phyloP scores from a whole-genome alignment of 2,329 filamentous ascomycete species.

The Trichoderma sp. region DNA sequence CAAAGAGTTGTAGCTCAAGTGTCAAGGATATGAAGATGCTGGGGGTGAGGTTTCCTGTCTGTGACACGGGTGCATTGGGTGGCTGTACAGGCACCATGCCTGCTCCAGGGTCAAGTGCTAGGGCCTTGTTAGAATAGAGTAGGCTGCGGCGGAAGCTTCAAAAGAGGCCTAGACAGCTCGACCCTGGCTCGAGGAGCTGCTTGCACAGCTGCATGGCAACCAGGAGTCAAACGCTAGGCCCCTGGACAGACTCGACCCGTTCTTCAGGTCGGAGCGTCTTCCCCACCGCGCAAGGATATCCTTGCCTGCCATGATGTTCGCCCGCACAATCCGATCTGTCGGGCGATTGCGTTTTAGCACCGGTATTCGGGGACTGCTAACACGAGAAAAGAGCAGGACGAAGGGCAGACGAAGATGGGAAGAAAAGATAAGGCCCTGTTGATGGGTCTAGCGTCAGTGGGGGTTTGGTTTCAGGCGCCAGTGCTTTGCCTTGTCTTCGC shows the following conservation, averaged over 20 bases:
- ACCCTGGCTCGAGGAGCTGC: slow-evolving; percentile 2
- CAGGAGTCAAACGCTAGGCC: slow-evolving; percentile 19
- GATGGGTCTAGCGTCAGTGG: slow-evolving; percentile 3
- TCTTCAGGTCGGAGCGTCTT: slow-evolving; percentile 17
- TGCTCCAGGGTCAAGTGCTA: slow-evolving; percentile 3
- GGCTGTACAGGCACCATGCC: slow-evolving; percentile 7
- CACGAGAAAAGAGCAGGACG: not conserved
- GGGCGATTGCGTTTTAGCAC: slow-evolving; percentile 19
- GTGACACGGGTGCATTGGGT: slow-evolving; percentile 22
- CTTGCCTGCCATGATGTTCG: slow-evolving; percentile 20
- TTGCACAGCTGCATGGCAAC: slow-evolving; percentile 1
- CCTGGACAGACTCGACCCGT: slow-evolving; percentile 12
- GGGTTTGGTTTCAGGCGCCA: slow-evolving; percentile 11
- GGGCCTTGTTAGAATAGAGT: not conserved
- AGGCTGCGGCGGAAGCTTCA: slow-evolving; percentile 13
- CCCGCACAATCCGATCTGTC: slow-evolving; percentile 20
- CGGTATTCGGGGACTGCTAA: not conserved
- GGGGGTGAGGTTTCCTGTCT: slow-evolving; percentile 21
- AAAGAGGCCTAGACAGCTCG: slow-evolving; percentile 10
- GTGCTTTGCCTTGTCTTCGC: not conserved
- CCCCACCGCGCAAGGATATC: slow-evolving; percentile 17
- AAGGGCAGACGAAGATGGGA: not conserved
- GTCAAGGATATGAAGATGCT: slow-evolving; percentile 21
- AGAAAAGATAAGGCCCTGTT: slow-evolving; percentile 4
- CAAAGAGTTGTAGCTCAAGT: slow-evolving; percentile 17